Base-by-base conservation (phyloP, 1,284 basidiomycete species). In the Cryptococcus floricola region DNA sequence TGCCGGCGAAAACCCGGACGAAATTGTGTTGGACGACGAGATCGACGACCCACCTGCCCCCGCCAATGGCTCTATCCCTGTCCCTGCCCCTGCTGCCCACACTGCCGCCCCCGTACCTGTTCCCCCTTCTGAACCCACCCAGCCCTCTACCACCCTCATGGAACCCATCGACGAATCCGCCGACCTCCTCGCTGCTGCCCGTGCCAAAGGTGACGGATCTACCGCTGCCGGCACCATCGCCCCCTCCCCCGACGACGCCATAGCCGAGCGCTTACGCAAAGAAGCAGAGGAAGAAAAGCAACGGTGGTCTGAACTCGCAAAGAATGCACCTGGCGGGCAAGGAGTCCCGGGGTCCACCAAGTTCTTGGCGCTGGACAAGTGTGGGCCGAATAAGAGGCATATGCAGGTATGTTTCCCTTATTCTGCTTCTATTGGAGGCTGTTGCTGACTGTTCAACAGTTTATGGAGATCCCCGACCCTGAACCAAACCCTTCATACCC, bases 291-390 rank as follows among this genome's bases (percentile, higher is more conserved):
- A 43, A 12, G 46, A 48, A 39, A 10, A 34, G 42, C 25, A 14
- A 34, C 54, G 43, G 37, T 25, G 23, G 46, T 37, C 14, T 52
- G 52, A 42, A 43, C 57, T 39, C 41, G 27, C 31, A 53, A 70
- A 73, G 8, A 64, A 65, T 4, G 16, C 28, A 38, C n/a, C 57
- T 28, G 44, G 56, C 10, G 45, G 56, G 18, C n/a, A 45, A 46
- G 37, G 54, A 34, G 59, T 69, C 60, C 23, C 68, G 74, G 56
- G 59, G 42, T 49, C 63, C 34, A 98, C 95, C 0, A 83, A 81
- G 51, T 98, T 98, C 75, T 77, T 98, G 12, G 93, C 95, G 1
- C 79, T 98, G 4, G 92, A 96, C 78, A 98, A 98, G 74, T 97
- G 93, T 67, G 82, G 93, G 1, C 86, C 87, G 0, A 81, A 80